phyloP scores from a whole-genome alignment of 495 filamentous ascomycete genomes.

The Neurospora terricola region DNA sequence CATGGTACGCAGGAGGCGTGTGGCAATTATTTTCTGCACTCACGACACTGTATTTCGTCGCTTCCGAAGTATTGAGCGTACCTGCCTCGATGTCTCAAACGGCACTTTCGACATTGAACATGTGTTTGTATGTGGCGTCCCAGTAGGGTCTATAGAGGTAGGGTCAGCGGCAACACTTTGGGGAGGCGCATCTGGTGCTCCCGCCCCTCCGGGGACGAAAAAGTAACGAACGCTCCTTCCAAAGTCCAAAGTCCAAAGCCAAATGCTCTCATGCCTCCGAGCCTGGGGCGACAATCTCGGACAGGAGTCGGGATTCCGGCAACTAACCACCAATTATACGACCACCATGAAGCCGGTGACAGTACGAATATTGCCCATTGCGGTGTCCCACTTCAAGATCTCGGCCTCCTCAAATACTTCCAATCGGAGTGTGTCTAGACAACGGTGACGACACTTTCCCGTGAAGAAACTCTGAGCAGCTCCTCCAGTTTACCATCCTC shows the following conservation, averaged over 20 bases:
- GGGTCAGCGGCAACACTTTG: background rate
- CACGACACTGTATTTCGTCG: background rate
- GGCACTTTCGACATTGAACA: too few relatives aligned
- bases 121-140: too few relatives aligned
- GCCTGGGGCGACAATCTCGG: background rate
- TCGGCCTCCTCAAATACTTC: background rate
- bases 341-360: background rate
- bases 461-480: background rate
- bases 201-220: background rate
- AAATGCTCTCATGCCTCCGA: background rate
- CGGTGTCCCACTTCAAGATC: background rate
- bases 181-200: background rate
- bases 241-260: background rate
- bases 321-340: background rate
- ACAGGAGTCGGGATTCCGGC: background rate
- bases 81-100: background rate
- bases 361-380: background rate
- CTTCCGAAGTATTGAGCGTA: background rate
- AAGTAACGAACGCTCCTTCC: too few relatives aligned
- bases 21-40: background rate
- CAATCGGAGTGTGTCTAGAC: background rate
- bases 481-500: background rate
- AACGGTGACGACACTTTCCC: background rate
- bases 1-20: background rate
- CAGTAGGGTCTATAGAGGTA: too few relatives aligned